phyloP scores from a whole-genome alignment of 805 yeast species.

The Ogataea minuta region DNA sequence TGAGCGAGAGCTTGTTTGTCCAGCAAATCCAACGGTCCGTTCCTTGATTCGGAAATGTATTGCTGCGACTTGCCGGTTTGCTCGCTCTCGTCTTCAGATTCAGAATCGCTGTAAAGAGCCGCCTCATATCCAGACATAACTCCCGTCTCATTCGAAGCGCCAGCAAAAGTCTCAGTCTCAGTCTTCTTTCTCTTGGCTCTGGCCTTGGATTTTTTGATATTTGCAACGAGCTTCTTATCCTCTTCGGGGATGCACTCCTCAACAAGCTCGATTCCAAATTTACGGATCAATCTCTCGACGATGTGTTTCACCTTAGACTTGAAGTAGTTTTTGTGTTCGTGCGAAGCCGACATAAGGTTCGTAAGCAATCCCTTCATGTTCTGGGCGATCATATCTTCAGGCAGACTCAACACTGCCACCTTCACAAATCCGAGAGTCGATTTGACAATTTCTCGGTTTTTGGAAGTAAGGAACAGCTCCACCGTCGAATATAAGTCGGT shows the following conservation, averaged over 20 bases:
- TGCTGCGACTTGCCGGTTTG: constrained; percentile 41
- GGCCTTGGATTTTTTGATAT: constrained; percentile 81
- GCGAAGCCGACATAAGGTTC: constrained; percentile 86
- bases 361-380: constrained; percentile 64
- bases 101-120: constrained; percentile 75
- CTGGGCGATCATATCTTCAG: constrained; percentile 68
- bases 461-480: constrained; percentile 85
- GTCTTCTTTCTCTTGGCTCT: constrained; percentile 75
- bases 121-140: constrained; percentile 89
- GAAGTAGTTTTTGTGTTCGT: constrained; percentile 94
- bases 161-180: constrained; percentile 32
- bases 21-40: constrained; percentile 81
- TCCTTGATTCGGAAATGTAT: constrained; percentile 71
- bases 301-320: constrained; percentile 90
- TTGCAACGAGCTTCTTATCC: constrained; percentile 76
- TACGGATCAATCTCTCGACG: constrained; percentile 84
- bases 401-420: constrained; percentile 79
- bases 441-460: constrained; percentile 90
- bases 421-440: constrained; percentile 93
- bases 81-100: constrained; percentile 47
- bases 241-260: constrained; percentile 86
- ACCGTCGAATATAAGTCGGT: constrained; percentile 81
- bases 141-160: constrained; percentile 28
- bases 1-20: constrained; percentile 83
- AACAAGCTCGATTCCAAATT: constrained; percentile 85